Evolutionary conservation across 306 rosid genomes (phyloP), one percentile per base, ranked within the genome.

Genomic region (Prunus campanulata): DNA sequence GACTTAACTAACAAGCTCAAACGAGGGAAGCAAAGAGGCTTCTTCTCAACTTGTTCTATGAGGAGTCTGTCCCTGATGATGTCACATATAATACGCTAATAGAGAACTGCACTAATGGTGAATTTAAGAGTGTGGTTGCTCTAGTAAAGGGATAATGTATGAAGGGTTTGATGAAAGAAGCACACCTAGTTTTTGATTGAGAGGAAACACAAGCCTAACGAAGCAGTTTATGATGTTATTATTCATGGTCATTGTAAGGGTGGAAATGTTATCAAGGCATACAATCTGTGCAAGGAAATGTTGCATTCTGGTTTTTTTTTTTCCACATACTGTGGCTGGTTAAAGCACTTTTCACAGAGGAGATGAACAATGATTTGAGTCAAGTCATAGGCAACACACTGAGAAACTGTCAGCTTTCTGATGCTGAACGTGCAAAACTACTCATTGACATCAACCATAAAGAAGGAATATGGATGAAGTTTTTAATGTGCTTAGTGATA

Each of bases 391-490:
- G 76, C 29, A 83, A 35, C 42, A 81, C 74, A 27, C 75, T 90
- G 82, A 82, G 81, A 82, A 85, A 88, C 78, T 88, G 92, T 77
- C 86, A 76, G 78, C 85, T 89, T 72, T 79, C 80, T 75, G 96
- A 91, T 6, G 93, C 91, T 0, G 95, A 90, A 86, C 80, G 85
- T 76, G 95, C 91, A 7, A 94, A 89, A 81, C 85, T 79, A 74
- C 93, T 90, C 14, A 75, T 91, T 75, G 91, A 89, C 70, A 78
- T 88, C 78, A 92, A 92, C 86, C 87, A 87, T 52, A 62, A 84
- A 85, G 97, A 92, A 83, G 98, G 98, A 89, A 90, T 81, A 89
- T 91, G 91, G 96, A 92, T 74, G 93, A 77, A 47, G 95, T 89
- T 76, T 83, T 91, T 61, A 86, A 80, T 66, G 80, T 86, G 76